Evolutionary conservation across 805 yeast genomes (phyloP).

Genomic region (Saturnispora ahearnii): DNA sequence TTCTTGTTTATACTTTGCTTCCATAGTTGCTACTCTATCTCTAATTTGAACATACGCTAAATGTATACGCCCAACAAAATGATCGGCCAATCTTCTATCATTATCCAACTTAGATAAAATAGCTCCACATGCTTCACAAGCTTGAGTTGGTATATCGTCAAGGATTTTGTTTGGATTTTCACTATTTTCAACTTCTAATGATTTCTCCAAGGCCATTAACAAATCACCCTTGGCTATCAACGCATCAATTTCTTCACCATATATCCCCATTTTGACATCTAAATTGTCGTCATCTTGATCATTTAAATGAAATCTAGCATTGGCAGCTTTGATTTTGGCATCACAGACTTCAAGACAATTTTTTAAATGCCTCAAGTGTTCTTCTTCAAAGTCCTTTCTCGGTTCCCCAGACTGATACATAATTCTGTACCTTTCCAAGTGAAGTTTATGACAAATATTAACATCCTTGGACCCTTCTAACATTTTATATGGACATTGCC

Average conservation of each 20-base stretch:
- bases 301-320: constrained; percentile 42
- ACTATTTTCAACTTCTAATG: background rate
- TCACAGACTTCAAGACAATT: constrained; percentile 59
- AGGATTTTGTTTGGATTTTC: background rate
- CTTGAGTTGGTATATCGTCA: constrained; percentile 37
- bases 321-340: constrained; percentile 52
- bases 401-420: constrained; percentile 51
- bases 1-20: constrained; percentile 15
- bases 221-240: background rate
- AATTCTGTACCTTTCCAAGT: constrained; percentile 62
- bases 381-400: constrained; percentile 35
- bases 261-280: constrained; percentile 1
- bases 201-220: background rate
- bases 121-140: constrained; percentile 86
- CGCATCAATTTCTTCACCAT: background rate
- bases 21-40: constrained; percentile 37
- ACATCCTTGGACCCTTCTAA: constrained; percentile 73
- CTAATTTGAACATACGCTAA: constrained; percentile 74
- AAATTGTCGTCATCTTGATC: background rate
- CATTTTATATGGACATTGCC: constrained; percentile 76
- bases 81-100: constrained; percentile 83
- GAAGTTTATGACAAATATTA: constrained; percentile 71
- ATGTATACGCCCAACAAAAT: constrained; percentile 82
- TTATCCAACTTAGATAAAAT: constrained; percentile 77
- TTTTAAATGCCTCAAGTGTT: constrained; percentile 37